phyloP scores from a whole-genome alignment of 805 yeast species.

The Metschnikowia similis region DNA sequence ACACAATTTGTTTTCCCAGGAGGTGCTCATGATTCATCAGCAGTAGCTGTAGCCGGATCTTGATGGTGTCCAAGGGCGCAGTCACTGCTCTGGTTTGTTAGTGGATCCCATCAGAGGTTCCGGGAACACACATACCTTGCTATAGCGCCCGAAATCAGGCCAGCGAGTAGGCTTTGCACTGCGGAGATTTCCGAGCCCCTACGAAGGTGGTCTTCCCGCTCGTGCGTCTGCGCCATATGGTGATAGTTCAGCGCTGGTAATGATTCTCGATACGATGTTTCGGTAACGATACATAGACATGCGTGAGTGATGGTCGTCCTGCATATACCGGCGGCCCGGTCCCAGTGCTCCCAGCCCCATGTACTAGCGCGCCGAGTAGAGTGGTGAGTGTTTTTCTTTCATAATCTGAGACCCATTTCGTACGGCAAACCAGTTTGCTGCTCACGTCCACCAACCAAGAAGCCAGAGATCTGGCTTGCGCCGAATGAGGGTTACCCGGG shows the following conservation, averaged over 20 bases:
- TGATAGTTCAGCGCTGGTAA: neutral
- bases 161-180: slow-evolving; percentile 57
- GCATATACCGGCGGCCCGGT: neutral
- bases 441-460: too few species aligned
- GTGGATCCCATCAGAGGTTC: slow-evolving; percentile 7
- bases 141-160: slow-evolving; percentile 44
- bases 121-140: slow-evolving; percentile 31
- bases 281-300: neutral
- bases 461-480: too few species aligned
- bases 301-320: neutral
- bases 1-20: slow-evolving; percentile 34
- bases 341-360: too few species aligned
- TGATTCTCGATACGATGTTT: too few species aligned
- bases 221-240: neutral
- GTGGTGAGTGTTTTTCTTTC: too few species aligned
- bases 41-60: slow-evolving; percentile 69
- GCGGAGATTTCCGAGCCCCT: slow-evolving; percentile 52
- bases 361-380: too few species aligned
- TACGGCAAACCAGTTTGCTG: too few species aligned
- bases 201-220: slow-evolving; percentile 41
- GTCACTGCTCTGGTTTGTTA: slow-evolving; percentile 46
- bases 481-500: neutral
- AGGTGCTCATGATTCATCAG: slow-evolving; percentile 15
- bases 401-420: too few species aligned
- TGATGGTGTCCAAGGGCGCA: slow-evolving; percentile 78